Evolutionary conservation across 176 grass and related monocot species (phyloP).

Genomic region (Musa schizocarpa): DNA sequence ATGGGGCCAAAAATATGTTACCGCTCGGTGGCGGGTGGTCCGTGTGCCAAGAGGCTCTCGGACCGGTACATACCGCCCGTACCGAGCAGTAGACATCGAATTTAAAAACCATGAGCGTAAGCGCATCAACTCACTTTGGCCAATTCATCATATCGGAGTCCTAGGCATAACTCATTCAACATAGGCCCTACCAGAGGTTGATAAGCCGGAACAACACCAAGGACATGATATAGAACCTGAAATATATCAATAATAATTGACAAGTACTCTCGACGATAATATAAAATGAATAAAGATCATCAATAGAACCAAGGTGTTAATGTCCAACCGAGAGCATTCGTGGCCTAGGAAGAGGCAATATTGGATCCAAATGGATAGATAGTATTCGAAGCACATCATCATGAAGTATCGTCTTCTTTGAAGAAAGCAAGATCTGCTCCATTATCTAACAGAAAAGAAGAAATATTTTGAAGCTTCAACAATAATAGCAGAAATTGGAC

Average conservation of each 20-base stretch:
- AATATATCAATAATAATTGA: slow-evolving; percentile 16
- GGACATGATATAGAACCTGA: slow-evolving; percentile 93
- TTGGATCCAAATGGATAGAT: slow-evolving; percentile 89
- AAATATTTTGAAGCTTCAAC: background rate
- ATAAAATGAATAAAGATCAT: slow-evolving; percentile 10
- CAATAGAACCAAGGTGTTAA: background rate
- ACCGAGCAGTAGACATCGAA: too few relatives aligned
- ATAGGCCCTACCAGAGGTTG: slow-evolving; percentile 72
- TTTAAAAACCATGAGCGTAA: background rate
- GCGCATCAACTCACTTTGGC: slow-evolving; percentile 50
- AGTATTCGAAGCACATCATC: slow-evolving; percentile 83
- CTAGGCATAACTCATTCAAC: slow-evolving; percentile 95
- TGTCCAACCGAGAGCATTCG: slow-evolving; percentile 88
- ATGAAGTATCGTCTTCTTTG: slow-evolving; percentile 86
- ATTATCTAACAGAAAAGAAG: slow-evolving; percentile 29
- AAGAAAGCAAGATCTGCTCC: slow-evolving; percentile 71
- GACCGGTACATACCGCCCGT: too few relatives aligned
- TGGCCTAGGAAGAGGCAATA: slow-evolving; percentile 91
- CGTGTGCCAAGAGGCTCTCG: too few relatives aligned
- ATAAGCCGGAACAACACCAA: slow-evolving; percentile 66
- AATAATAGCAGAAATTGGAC: slow-evolving; percentile 25
- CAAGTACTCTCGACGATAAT: slow-evolving; percentile 21
- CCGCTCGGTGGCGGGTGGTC: too few relatives aligned
- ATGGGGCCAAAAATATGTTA: too few relatives aligned
- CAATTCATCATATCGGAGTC: slow-evolving; percentile 63